Conservation (phyloP, 352 stramenopile genomes). For the Phytopythium mirpurense region DNA sequence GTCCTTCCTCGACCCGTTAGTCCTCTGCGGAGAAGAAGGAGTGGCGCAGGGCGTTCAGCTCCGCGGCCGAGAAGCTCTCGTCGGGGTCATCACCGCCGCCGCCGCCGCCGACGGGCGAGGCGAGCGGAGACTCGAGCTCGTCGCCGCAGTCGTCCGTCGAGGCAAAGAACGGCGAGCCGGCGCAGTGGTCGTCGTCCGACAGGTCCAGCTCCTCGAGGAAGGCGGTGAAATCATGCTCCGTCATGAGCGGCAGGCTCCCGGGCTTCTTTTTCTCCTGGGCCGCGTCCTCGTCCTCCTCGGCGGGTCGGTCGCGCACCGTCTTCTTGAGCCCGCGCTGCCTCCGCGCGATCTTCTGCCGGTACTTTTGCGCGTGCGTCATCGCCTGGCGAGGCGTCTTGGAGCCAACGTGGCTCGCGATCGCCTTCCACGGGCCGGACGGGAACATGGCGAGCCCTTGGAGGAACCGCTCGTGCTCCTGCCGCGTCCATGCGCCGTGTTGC, state of each 20-base stretch:
- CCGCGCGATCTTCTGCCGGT: constrained; percentile 66
- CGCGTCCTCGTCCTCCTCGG: constrained; percentile 12
- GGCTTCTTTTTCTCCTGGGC: background rate
- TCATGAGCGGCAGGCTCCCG: constrained; percentile 1
- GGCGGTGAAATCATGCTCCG: constrained; percentile 3
- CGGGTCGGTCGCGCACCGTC: constrained; percentile 22
- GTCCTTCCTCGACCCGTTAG: too few species aligned
- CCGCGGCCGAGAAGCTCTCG: background rate
- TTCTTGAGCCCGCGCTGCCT: constrained; percentile 35
- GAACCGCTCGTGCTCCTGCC: constrained; percentile 45
- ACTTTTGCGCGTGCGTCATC: constrained; percentile 92
- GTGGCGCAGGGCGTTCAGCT: constrained; percentile 1
- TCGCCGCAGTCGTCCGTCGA: background rate
- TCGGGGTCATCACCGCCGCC: background rate
- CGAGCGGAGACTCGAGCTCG: background rate
- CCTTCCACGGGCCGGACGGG: constrained; percentile 41
- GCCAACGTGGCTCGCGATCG: constrained; percentile 37
- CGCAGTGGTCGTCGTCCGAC: background rate
- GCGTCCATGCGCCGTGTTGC: constrained; percentile 27
- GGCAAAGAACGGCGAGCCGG: background rate
- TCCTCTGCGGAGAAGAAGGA: background rate
- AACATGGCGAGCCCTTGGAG: constrained; percentile 45
- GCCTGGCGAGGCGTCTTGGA: constrained; percentile 84
- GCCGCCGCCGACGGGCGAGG: background rate
- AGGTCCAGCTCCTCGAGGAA: constrained; percentile 5